Percentiles rank a stretch among this genome's conserved stretches.
phyloP scores from a whole-genome alignment of 1,284 basidiomycete genomes.

The Rhodotorula sp. region DNA sequence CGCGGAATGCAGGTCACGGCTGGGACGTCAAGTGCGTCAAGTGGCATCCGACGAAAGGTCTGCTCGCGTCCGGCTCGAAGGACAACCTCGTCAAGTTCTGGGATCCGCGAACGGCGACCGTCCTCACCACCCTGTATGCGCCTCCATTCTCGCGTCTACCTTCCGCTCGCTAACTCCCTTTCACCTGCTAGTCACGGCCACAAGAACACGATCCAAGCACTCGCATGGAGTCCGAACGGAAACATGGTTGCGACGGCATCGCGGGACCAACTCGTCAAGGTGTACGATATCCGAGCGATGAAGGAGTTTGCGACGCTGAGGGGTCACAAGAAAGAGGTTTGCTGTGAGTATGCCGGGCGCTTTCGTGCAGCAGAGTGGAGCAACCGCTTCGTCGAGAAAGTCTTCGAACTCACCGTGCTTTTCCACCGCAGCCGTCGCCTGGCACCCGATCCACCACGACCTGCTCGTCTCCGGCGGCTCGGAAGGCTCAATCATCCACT shows the following conservation, averaged over 20 bases:
- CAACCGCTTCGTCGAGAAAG: too few species aligned
- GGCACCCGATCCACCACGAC: constrained; percentile 88
- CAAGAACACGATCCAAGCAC: constrained; percentile 93
- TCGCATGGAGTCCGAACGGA: constrained; percentile 89
- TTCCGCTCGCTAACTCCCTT: not conserved
- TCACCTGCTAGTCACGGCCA: constrained; percentile 71
- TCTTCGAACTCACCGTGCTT: not conserved
- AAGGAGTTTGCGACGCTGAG: constrained; percentile 86
- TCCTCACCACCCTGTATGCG: constrained; percentile 77
- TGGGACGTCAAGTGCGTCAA: constrained; percentile 99
- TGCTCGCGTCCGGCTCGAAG: constrained; percentile 90
- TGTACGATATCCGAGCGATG: constrained; percentile 99
- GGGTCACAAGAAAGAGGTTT: constrained; percentile 96
- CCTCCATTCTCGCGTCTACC: not conserved
- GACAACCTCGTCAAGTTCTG: constrained; percentile 99
- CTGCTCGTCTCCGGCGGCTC: constrained; percentile 90
- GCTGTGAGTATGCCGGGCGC: constrained; percentile 66
- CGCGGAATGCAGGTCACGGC: constrained; percentile 67
- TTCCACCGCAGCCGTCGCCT: constrained; percentile 67
- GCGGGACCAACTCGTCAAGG: constrained; percentile 86
- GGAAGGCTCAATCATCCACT: constrained; percentile 88
- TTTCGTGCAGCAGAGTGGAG: not conserved
- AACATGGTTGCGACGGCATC: constrained; percentile 90
- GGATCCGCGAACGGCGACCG: constrained; percentile 88
- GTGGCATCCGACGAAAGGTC: constrained; percentile 95